Percentiles rank a stretch among this genome's conserved stretches.
Conservation (phyloP, 768 basidiomycete species). For the Lentinula lateritia region DNA sequence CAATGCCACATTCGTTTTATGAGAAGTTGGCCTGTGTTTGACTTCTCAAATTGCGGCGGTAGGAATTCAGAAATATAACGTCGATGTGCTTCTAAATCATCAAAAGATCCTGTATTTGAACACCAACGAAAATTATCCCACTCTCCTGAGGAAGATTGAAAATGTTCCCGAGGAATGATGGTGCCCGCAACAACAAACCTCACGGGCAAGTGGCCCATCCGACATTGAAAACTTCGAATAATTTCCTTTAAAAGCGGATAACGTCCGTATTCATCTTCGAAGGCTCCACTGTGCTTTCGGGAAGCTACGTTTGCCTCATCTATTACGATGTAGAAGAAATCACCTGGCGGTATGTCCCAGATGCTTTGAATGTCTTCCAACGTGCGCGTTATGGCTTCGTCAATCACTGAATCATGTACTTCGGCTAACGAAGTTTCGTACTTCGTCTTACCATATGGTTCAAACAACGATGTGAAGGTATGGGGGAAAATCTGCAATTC, state of each 20-base stretch:
- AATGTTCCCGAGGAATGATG: neutral
- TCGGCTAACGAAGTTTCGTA: neutral
- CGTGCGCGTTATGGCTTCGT: neutral
- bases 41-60: neutral
- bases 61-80: slow-evolving; percentile 3
- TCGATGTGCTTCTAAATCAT: neutral
- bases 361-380: neutral
- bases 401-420: neutral
- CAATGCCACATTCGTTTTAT: slow-evolving; percentile 9
- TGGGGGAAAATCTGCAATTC: neutral
- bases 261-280: neutral
- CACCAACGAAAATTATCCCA: slow-evolving; percentile 7
- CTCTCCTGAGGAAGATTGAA: neutral
- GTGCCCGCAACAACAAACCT: slow-evolving; percentile 5
- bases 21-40: neutral
- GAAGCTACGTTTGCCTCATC: slow-evolving; percentile 7
- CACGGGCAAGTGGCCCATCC: neutral
- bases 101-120: slow-evolving; percentile 7
- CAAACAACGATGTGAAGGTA: neutral
- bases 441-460: neutral
- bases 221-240: neutral
- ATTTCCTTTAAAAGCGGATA: slow-evolving; percentile 7
- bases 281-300: neutral
- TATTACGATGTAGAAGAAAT: slow-evolving; percentile 1
- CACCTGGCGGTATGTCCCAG: neutral